These are phyloP conservation scores for Nemophila menziesii DNA, from an alignment of 257 asterid species.

Conservation along the genomic window DNA sequence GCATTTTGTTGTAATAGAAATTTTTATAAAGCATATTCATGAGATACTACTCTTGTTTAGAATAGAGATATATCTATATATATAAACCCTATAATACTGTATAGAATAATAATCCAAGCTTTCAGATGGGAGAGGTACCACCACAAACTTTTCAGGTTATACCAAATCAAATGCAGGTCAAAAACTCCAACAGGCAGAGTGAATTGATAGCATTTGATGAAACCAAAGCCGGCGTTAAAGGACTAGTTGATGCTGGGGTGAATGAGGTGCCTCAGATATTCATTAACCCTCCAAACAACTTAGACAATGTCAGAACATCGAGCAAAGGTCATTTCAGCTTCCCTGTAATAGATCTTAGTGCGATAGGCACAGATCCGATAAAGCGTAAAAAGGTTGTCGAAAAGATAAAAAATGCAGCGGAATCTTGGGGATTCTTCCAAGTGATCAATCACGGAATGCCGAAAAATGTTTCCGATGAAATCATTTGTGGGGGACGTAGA, in stretches of 20 bases:
- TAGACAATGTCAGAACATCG: background rate
- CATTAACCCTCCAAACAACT: background rate
- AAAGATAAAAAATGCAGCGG: background rate
- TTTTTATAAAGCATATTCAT: too few relatives aligned
- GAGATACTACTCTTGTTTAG: too few relatives aligned
- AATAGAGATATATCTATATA: too few relatives aligned
- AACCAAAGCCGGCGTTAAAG: background rate
- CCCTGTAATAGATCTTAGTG: background rate
- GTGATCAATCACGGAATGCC: slow-evolving; percentile 8
- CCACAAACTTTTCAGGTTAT: too few relatives aligned
- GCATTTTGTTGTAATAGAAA: too few relatives aligned
- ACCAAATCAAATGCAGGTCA: too few relatives aligned
- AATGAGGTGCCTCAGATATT: background rate
- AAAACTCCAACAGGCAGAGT: too few relatives aligned
- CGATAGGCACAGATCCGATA: background rate
- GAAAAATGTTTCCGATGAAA: background rate
- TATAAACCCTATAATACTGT: too few relatives aligned
- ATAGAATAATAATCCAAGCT: too few relatives aligned
- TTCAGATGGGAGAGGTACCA: too few relatives aligned
- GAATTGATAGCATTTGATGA: background rate
- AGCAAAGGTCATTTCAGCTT: background rate
- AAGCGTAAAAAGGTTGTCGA: background rate
- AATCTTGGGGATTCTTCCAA: slow-evolving; percentile 3
- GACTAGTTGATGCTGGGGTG: background rate
- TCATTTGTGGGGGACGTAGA: background rate